These are phyloP conservation scores for Paxillus ammoniavirescens DNA, from an alignment of 768 basidiomycete genomes.

Conservation along the genomic window DNA sequence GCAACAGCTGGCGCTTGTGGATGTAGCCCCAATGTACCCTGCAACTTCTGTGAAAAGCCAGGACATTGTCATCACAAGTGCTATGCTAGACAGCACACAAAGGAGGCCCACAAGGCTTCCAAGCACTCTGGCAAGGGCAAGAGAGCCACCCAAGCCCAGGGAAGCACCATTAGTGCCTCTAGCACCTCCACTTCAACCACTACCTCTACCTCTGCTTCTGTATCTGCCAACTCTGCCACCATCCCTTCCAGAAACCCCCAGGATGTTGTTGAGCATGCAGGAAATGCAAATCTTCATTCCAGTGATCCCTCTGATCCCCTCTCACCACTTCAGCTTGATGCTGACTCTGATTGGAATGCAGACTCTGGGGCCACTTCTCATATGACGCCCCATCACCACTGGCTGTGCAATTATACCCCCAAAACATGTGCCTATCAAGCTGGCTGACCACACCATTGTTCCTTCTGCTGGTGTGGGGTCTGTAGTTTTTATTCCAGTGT, in stretches of 20 bases:
- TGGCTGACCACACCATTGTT: no score
- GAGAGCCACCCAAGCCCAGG: not conserved
- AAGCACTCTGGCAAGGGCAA: not conserved
- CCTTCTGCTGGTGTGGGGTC: not conserved
- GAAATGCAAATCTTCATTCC: conserved; percentile 4
- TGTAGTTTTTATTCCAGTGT: conserved; percentile 4
- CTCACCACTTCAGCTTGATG: not conserved
- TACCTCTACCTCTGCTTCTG: no score
- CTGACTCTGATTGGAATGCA: no score
- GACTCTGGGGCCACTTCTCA: no score
- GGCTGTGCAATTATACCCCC: no score
- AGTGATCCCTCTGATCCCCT: not conserved
- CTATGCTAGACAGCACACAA: not conserved
- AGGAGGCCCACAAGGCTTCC: not conserved
- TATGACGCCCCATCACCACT: no score
- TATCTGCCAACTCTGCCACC: no score
- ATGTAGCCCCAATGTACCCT: not conserved
- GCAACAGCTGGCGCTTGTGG: not conserved
- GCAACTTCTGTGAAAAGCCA: not conserved
- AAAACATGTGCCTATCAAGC: no score
- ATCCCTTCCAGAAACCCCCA: not conserved
- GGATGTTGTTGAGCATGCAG: not conserved
- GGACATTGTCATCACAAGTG: conserved; percentile 3
- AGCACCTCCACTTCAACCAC: no score
- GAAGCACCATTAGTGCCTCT: no score